Evolutionary conservation across 2,329 filamentous ascomycete species (phyloP), one percentile per base, ranked within the genome.

Genomic region (Colletotrichum phormii): DNA sequence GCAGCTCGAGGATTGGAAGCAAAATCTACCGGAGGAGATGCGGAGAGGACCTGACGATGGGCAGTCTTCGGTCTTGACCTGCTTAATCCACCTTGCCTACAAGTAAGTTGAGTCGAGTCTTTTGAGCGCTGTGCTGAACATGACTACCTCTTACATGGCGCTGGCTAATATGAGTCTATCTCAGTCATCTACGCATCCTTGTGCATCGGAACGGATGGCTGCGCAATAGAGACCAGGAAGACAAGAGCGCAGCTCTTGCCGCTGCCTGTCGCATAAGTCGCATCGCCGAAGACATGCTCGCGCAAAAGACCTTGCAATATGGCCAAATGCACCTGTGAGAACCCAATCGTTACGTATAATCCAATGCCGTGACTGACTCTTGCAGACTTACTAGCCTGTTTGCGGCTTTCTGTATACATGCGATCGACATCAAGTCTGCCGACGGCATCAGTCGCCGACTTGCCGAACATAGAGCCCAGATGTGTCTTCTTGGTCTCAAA

Each of bases 221-320:
- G 6, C 76, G 76, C 24, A 74, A 77, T 13, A 77, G 78, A 8
- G 77, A 78, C 5, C 74, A 79, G 15, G 75, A 76, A 15, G 79
- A 78, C 35, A 78, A 76, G 5, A 77, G 78, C 46, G 78, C 79
- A 18, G 81, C 80, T 7, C 77, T 79, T 2, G 76, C 75, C 0
- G 81, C 82, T 0, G 82, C 82, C 1, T 80, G 80, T 9, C 77
- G 78, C 24, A 81, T 83, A 37, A 82, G 80, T 65, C 75, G 81
- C 11, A 83, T 83, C 29, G 81, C 80, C 7, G 81, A 83, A 35
- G 81, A 84, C 72, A 83, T 83, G 81, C 79, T 80, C 0, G 78
- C 80, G 5, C 76, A 81, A 11, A 78, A 79, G 12, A 81, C 76
- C 0, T 77, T 81, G 9, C 79, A 80, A 3, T 82, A 82, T 49